Evolutionary conservation across 352 stramenopile species (phyloP), one percentile per base, ranked within the genome.

Genomic region (Globisporangium irregulare): DNA sequence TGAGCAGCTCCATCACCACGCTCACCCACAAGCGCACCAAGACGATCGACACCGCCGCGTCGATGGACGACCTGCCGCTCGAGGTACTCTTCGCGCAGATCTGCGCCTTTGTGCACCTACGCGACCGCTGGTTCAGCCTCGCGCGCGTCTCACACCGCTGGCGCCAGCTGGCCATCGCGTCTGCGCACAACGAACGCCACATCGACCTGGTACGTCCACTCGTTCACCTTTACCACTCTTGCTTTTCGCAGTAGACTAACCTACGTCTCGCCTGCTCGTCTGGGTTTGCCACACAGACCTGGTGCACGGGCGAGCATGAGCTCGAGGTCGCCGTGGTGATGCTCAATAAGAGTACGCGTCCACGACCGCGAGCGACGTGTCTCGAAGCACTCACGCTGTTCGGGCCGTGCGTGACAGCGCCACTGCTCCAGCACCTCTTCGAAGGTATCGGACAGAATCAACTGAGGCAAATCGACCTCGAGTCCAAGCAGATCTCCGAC

Each of bases 401-500:
- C 56, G 86, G 86, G 0, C 84, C 81, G 20, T 71, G 82, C 9
- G 81, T 94, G 51, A 81, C 67, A 9, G 67, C 69, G n/a, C 46
- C 72, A 12, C 67, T 89, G 32, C 72, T 93, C 12, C 59, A 65
- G 24, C 61, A 78, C 12, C 63, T 93, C 25, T 66, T 92, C 9
- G 53, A 71, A 38, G 79, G 80, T 6, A 63, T 92, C 9, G 77
- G 71, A 7, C 66, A 34, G 10, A 29, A 62, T 14, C 73, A 78
- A n/a, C 59, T 93, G 5, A 70, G 63, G 29, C 70, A 80, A 8
- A 66, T 94, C 36, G 70, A 83, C 41, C 76, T 94, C 57, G 86
- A 94, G 69, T 93, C 84, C 48, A 94, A 89, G 73, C 84, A 92
- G 54, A 76, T 89, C 48, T 71, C 79, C 32, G 80, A 91, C 59